Evolutionary conservation across 257 asterid species (phyloP).

Genomic region (Coffea canephora): DNA sequence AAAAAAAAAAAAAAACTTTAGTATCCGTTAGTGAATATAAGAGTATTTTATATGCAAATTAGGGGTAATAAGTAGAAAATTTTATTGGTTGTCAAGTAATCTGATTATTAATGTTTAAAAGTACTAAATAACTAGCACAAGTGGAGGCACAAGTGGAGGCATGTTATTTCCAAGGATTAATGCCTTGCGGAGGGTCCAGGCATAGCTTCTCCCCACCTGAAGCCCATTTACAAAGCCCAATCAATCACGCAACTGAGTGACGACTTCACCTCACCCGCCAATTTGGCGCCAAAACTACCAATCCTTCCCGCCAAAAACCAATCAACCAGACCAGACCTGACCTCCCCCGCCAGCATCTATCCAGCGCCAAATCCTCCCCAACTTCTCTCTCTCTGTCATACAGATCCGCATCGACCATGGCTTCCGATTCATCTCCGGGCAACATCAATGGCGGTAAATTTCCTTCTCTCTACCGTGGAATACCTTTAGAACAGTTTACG

Average conservation of each 20-base stretch:
- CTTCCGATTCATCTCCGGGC: constrained; percentile 75
- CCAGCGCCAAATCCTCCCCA: neutral
- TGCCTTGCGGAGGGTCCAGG: no score
- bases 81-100: no score
- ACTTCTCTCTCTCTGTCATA: neutral
- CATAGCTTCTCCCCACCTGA: no score
- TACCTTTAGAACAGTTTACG: neutral
- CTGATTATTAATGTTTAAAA: no score
- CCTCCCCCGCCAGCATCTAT: neutral
- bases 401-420: constrained; percentile 38
- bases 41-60: no score
- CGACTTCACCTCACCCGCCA: neutral
- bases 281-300: constrained; percentile 31
- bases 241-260: no score
- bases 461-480: neutral
- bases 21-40: no score
- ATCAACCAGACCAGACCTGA: neutral
- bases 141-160: no score
- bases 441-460: constrained; percentile 45
- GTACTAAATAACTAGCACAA: no score
- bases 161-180: no score
- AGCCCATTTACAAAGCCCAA: constrained; percentile 19
- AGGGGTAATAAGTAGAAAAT: no score
- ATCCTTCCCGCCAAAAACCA: constrained; percentile 38
- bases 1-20: no score